These are phyloP conservation scores for Lolium multiflorum DNA, from an alignment of 176 grass and related monocot genomes.

Conservation along the genomic window DNA sequence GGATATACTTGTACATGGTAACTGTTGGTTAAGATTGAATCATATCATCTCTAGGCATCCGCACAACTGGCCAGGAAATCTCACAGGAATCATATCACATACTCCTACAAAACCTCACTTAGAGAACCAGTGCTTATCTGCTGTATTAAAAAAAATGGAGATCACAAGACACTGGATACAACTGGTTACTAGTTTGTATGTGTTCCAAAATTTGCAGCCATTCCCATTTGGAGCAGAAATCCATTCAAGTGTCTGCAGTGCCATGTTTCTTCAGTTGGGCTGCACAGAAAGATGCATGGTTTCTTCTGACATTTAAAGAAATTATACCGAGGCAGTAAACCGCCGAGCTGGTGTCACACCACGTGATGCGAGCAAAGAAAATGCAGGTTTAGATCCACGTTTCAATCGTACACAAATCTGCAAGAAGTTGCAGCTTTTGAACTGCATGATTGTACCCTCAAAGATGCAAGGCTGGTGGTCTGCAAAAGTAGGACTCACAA, in stretches of 20 bases:
- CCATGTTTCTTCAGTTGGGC: not conserved
- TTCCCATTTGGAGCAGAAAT: not conserved
- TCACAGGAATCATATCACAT: not conserved
- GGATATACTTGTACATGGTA: not conserved
- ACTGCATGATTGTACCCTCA: slow-evolving; percentile 52
- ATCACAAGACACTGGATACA: not conserved
- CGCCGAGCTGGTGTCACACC: too few species aligned
- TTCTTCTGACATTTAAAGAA: too few species aligned
- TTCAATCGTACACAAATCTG: not conserved
- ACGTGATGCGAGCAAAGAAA: too few species aligned
- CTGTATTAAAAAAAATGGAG: not conserved
- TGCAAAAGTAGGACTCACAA: slow-evolving; percentile 37
- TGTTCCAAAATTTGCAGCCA: not conserved
- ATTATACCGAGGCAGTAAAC: too few species aligned
- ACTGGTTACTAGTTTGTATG: not conserved
- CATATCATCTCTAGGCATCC: not conserved
- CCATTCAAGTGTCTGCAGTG: not conserved
- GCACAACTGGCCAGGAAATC: not conserved
- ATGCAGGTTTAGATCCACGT: not conserved
- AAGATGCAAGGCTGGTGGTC: slow-evolving; percentile 43
- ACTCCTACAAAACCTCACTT: not conserved
- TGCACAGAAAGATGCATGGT: not conserved
- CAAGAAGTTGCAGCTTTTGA: slow-evolving; percentile 23
- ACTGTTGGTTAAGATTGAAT: not conserved
- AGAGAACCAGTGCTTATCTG: too few species aligned